These are phyloP conservation scores for Copromyces sp. DNA, from an alignment of 495 filamentous ascomycete genomes.

Conservation along the genomic window DNA sequence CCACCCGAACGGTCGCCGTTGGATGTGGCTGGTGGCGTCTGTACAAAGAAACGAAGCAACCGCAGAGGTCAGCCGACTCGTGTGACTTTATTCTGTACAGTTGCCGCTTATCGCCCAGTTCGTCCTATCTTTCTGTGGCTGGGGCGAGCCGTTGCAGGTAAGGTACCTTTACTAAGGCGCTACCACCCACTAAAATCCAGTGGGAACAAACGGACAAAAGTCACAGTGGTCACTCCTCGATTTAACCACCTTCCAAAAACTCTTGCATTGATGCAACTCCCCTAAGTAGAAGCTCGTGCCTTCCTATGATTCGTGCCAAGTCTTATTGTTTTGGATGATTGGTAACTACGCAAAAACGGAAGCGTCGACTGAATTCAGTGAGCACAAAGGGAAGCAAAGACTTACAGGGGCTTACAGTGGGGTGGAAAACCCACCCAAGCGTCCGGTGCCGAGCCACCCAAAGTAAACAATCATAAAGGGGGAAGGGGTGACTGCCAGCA, in stretches of 20 bases:
- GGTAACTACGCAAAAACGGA: neutral
- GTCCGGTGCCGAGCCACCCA: neutral
- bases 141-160: neutral
- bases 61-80: neutral
- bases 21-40: neutral
- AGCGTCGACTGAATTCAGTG: neutral
- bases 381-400: neutral
- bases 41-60: neutral
- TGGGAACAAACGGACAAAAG: neutral
- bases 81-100: accelerated
- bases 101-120: neutral
- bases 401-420: neutral
- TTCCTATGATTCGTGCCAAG: neutral
- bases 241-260: neutral
- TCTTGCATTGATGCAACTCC: neutral
- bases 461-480: neutral
- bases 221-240: neutral
- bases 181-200: neutral
- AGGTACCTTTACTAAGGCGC: no score
- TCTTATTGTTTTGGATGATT: neutral
- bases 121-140: neutral
- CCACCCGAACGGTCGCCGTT: neutral
- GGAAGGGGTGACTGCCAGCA: neutral
- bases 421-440: neutral
- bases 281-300: neutral